Percentiles rank a stretch among this genome's conserved stretches.
Conservation (phyloP, 108 stramenopile species). For the Nitzschia inconspicua region DNA sequence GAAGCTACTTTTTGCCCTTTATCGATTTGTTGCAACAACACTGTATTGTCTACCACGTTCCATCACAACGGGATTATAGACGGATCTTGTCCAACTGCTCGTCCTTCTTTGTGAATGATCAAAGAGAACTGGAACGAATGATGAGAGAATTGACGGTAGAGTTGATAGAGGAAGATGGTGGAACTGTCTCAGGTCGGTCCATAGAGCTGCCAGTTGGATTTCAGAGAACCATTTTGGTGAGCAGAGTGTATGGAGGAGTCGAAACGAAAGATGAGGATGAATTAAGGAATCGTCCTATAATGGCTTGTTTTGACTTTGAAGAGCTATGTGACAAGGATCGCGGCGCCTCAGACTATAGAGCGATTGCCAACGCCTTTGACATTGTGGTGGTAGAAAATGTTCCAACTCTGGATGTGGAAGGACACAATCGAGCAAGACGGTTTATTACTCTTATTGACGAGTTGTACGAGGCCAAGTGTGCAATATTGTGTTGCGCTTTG, state of each 20-base stretch:
- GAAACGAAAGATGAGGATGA: too few relatives aligned
- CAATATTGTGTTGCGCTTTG: slow-evolving; percentile 42
- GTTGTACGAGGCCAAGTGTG: slow-evolving; percentile 88
- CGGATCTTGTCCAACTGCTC: slow-evolving; percentile 7
- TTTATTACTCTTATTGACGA: slow-evolving; percentile 98
- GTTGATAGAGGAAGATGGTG: background rate
- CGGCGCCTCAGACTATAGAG: slow-evolving; percentile 91
- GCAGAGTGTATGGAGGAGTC: slow-evolving; percentile 22
- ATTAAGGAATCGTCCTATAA: background rate
- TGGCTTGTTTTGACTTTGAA: slow-evolving; percentile 77
- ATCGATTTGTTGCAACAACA: slow-evolving; percentile 77
- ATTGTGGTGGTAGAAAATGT: slow-evolving; percentile 80
- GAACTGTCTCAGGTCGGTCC: slow-evolving; percentile 2
- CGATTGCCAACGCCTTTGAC: slow-evolving; percentile 83
- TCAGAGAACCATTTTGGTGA: slow-evolving; percentile 35
- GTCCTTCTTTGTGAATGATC: slow-evolving; percentile 21
- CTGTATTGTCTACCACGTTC: slow-evolving; percentile 72
- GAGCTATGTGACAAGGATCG: slow-evolving; percentile 88
- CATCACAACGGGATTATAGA: slow-evolving; percentile 61
- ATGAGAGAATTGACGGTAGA: background rate
- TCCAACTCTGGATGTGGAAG: slow-evolving; percentile 67
- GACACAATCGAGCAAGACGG: slow-evolving; percentile 83
- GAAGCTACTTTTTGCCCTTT: slow-evolving; percentile 94
- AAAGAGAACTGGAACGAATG: background rate
- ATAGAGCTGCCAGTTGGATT: slow-evolving; percentile 40